These are phyloP conservation scores for Ascochyta fabae DNA, from an alignment of 2,329 filamentous ascomycete species.

Conservation along the genomic window DNA sequence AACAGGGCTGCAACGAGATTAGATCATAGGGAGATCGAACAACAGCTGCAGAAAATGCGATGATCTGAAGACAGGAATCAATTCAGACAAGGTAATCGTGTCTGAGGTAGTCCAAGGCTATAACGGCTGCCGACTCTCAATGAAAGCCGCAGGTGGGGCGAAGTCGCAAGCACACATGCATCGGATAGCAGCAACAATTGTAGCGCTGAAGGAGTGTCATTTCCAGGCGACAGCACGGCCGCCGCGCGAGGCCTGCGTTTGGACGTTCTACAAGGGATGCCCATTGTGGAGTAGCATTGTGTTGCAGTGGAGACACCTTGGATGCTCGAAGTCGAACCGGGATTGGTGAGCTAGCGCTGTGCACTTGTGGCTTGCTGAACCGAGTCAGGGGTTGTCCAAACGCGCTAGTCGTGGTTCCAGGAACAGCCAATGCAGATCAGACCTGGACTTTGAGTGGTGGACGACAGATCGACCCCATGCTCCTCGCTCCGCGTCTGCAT, in stretches of 20 bases:
- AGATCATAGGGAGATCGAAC: not conserved
- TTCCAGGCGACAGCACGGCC: constrained; percentile 30
- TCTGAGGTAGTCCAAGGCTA: constrained; percentile 2
- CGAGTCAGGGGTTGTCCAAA: constrained; percentile 34
- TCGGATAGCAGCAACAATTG: constrained; percentile 1
- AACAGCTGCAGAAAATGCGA: constrained; percentile 1
- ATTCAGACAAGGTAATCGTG: not conserved
- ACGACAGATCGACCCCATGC: constrained; percentile 21
- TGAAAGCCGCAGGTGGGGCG: constrained; percentile 12
- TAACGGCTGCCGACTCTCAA: constrained; percentile 7
- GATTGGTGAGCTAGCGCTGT: constrained; percentile 26
- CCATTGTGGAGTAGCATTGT: constrained; percentile 29
- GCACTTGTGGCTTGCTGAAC: constrained; percentile 30
- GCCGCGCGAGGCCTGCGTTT: constrained; percentile 16
- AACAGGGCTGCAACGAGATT: not conserved
- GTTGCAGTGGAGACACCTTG: constrained; percentile 29
- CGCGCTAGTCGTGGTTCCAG: constrained; percentile 20
- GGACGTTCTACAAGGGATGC: constrained; percentile 28
- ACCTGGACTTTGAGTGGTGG: constrained; percentile 26
- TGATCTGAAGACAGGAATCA: not conserved
- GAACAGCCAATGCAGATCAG: constrained; percentile 31
- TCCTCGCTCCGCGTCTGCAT: constrained; percentile 26
- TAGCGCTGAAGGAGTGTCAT: constrained; percentile 28
- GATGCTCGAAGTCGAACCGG: constrained; percentile 21
- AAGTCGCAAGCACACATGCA: constrained; percentile 25